Percentiles rank a stretch among this genome's conserved stretches.
phyloP scores from a whole-genome alignment of 179 eudicot species.

The Camellia oleifera region DNA sequence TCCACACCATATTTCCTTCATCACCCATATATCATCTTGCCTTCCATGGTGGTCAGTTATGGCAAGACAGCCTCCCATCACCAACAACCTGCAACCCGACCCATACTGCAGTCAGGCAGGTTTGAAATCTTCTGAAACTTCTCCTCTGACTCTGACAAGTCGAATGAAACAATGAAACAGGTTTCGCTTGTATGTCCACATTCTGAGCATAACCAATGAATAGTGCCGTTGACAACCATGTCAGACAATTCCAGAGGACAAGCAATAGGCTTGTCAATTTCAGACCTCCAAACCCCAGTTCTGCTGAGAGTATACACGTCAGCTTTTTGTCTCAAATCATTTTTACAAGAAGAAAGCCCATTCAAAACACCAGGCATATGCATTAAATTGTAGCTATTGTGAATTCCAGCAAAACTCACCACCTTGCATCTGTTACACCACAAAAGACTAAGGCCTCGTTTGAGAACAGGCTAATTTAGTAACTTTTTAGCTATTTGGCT shows the following conservation, averaged over 20 bases:
- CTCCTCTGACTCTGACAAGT: background rate
- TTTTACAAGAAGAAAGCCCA: no score
- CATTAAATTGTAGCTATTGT: no score
- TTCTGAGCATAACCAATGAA: background rate
- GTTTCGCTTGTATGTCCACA: background rate
- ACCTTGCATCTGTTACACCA: no score
- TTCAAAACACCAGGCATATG: no score
- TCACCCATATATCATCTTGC: background rate
- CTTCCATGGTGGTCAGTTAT: background rate
- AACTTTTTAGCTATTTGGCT: no score
- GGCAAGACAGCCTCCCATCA: background rate
- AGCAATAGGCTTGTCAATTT: background rate
- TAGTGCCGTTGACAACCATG: background rate
- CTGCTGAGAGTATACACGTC: background rate
- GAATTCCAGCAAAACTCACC: no score
- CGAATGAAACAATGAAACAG: background rate
- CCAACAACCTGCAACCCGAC: background rate
- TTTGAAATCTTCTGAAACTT: background rate
- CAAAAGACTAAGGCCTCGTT: no score
- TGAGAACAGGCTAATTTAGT: no score
- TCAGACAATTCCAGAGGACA: background rate
- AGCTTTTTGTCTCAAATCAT: no score
- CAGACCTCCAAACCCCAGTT: background rate
- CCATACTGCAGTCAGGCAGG: background rate
- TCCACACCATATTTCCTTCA: background rate